Percentiles rank a stretch among this genome's conserved stretches.
Conservation (phyloP, 768 basidiomycete species). For the Cystofilobasidium ferigula region DNA sequence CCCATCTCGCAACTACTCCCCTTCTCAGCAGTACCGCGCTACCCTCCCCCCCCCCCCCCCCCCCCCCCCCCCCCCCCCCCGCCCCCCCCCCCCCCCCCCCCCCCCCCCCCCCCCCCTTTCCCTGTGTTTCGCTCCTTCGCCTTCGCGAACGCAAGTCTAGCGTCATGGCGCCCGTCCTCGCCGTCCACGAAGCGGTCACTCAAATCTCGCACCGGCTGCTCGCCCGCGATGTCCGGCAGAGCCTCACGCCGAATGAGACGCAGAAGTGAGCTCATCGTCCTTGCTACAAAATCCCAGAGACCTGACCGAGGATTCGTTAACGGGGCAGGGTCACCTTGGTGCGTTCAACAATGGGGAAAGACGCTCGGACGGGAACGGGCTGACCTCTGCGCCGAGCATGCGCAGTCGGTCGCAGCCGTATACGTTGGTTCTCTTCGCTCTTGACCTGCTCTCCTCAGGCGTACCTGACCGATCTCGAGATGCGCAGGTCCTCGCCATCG, state of each 20-base stretch:
- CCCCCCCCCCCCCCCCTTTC: too few relatives aligned
- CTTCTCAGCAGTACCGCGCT: too few relatives aligned
- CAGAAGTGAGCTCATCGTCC: slow-evolving; percentile 3
- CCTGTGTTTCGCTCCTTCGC: too few relatives aligned
- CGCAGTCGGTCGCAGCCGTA: background rate
- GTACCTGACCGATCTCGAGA: background rate
- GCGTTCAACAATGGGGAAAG: too few relatives aligned
- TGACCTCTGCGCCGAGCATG: too few relatives aligned
- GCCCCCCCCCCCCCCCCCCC: too few relatives aligned
- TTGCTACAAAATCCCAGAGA: background rate
- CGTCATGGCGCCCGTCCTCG: slow-evolving; percentile 5
- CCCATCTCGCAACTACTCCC: too few relatives aligned
- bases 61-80: too few relatives aligned
- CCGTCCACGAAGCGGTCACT: background rate
- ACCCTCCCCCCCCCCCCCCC: too few relatives aligned
- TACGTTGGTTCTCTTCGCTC: background rate
- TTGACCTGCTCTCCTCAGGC: background rate
- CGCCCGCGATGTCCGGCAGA: background rate
- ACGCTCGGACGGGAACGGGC: too few relatives aligned
- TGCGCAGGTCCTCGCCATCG: slow-evolving; percentile 10
- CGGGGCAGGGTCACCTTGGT: background rate
- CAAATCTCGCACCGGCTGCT: background rate
- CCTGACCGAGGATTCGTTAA: background rate
- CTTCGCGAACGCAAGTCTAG: background rate
- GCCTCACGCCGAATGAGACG: background rate